phyloP scores from a whole-genome alignment of 176 grass and related monocot genomes.

The Zea mays region DNA sequence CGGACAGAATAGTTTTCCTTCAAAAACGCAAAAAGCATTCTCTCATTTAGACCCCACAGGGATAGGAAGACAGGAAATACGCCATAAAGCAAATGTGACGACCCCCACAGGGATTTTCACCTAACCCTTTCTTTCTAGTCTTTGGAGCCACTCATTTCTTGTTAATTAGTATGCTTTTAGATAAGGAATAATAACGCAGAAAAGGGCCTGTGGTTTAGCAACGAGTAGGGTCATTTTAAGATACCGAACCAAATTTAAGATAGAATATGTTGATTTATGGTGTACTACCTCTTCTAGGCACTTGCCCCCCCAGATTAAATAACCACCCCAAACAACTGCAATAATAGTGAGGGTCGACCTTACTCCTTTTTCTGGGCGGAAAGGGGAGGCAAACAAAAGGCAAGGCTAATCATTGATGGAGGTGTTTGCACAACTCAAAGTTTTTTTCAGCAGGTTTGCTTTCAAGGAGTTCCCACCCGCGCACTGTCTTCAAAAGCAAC shows the following conservation, averaged over 20 bases:
- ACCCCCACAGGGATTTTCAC: conserved; percentile 19
- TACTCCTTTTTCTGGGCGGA: background rate
- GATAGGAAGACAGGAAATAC: conserved; percentile 18
- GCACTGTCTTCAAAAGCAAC: background rate
- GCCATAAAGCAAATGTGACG: conserved; percentile 10
- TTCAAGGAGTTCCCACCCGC: background rate
- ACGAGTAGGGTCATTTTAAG: background rate
- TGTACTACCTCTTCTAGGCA: background rate
- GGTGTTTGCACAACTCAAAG: background rate
- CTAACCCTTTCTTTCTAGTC: conserved; percentile 29
- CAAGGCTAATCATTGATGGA: background rate
- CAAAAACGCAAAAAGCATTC: background rate
- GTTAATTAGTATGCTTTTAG: background rate
- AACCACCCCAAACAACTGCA: background rate
- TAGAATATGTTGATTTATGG: background rate
- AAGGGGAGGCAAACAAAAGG: background rate
- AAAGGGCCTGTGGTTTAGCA: conserved; percentile 3
- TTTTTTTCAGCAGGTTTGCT: background rate
- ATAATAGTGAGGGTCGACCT: background rate
- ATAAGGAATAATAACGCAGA: background rate
- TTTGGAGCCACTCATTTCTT: conserved; percentile 30
- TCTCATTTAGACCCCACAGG: background rate
- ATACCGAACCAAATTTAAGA: conserved; percentile 7
- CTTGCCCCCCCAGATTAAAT: background rate
- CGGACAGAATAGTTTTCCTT: no score